Evolutionary conservation across 192 early-diverging fungal genomes (phyloP).

Genomic region (Coemansia javaensis): DNA sequence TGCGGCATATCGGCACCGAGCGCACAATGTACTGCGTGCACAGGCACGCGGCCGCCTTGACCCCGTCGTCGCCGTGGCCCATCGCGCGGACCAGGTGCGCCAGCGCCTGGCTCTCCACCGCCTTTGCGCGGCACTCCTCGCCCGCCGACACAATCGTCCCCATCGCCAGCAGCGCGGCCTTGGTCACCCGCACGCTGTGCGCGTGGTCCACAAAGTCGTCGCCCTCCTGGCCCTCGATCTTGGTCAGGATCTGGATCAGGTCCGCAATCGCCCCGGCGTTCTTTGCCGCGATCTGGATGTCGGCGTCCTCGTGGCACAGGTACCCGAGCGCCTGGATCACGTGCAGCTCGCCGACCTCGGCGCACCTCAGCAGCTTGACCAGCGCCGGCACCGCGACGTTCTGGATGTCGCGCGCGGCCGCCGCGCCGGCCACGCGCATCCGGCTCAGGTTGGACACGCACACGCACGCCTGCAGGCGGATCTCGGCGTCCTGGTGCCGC

Average conservation of each 20-base stretch:
- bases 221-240: conserved; percentile 18
- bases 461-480: conserved; percentile 33
- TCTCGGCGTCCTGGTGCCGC: conserved; percentile 18
- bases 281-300: conserved; percentile 38
- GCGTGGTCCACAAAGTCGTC: conserved; percentile 39
- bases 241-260: conserved; percentile 17
- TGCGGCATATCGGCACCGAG: conserved; percentile 49
- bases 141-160: conserved; percentile 44
- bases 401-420: conserved; percentile 17
- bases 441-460: conserved; percentile 40
- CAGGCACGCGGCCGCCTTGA: conserved; percentile 42
- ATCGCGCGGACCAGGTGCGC: conserved; percentile 33
- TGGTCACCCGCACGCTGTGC: conserved; percentile 9
- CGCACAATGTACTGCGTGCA: conserved; percentile 46
- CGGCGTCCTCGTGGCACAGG: conserved; percentile 48
- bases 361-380: conserved; percentile 18
- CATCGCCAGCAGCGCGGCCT: conserved; percentile 28
- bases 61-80: conserved; percentile 20
- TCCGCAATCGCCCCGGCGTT: conserved; percentile 32
- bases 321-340: conserved; percentile 38
- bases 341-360: conserved; percentile 5
- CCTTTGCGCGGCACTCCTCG: conserved; percentile 37
- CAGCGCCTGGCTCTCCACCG: conserved; percentile 24
- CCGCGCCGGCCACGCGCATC: conserved; percentile 21
- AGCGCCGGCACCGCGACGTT: conserved; percentile 34